A percentile compares a stretch with the other conserved stretches of the same genome.
These are phyloP conservation scores for Penstemon barbatus DNA, from an alignment of 257 asterid genomes.

Conservation along the genomic window DNA sequence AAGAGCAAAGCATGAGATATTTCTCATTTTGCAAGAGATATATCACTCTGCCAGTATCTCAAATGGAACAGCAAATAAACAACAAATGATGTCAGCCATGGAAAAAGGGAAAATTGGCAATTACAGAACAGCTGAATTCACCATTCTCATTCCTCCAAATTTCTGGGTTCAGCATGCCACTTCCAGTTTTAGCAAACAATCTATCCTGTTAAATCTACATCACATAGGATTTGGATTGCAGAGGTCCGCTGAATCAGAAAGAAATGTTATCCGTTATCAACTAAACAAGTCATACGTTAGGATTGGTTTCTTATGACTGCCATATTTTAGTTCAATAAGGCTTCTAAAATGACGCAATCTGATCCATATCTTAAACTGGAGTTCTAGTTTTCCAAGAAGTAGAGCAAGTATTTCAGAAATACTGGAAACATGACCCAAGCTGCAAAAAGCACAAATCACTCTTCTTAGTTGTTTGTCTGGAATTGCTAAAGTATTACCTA, in stretches of 20 bases:
- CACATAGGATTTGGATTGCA: not conserved
- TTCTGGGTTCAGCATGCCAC: not conserved
- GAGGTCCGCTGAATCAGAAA: not conserved
- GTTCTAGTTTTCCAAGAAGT: not conserved
- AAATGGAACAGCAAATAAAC: not conserved
- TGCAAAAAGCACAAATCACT: not conserved
- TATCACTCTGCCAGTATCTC: not conserved
- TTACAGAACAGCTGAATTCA: not conserved
- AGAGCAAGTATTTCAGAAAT: not conserved
- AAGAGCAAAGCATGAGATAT: slow-evolving; percentile 50
- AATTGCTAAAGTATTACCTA: not conserved
- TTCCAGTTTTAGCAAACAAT: slow-evolving; percentile 1
- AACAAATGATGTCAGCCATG: not conserved
- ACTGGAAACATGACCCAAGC: not conserved
- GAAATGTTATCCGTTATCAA: not conserved
- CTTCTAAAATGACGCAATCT: not conserved
- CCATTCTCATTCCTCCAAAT: not conserved
- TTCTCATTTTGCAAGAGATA: not conserved
- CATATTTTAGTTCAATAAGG: not conserved
- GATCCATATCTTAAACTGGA: not conserved
- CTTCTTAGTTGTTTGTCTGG: not conserved
- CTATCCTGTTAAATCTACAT: not conserved
- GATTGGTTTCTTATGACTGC: not conserved
- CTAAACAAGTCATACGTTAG: not conserved
- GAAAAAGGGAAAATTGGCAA: not conserved